phyloP scores from a whole-genome alignment of 2,329 filamentous ascomycete species.

The Bipolaris bicolor region DNA sequence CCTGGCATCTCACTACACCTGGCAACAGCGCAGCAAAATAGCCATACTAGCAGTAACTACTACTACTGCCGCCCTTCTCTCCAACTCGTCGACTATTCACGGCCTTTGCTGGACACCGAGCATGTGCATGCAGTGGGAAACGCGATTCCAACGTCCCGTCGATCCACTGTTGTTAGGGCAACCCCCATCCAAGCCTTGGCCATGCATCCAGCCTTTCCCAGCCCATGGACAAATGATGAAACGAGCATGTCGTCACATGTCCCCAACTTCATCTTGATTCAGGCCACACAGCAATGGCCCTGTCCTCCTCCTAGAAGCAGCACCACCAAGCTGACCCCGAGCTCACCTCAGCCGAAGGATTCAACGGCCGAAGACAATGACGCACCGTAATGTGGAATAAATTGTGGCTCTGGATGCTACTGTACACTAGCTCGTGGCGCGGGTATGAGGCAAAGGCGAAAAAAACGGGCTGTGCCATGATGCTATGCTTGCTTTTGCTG shows the following conservation, averaged over 20 bases:
- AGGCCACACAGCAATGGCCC: background rate
- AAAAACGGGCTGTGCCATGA: background rate
- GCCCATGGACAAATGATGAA: constrained; percentile 10
- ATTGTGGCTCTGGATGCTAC: background rate
- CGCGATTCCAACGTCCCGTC: constrained; percentile 2
- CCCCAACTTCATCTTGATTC: background rate
- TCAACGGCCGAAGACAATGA: background rate
- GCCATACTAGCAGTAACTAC: background rate
- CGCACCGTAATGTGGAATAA: background rate
- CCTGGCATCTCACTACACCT: background rate
- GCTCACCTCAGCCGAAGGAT: background rate
- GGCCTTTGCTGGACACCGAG: background rate
- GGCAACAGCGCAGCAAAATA: too few relatives aligned
- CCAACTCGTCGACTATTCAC: background rate
- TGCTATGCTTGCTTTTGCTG: too few relatives aligned
- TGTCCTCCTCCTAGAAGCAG: too few relatives aligned
- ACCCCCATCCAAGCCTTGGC: constrained; percentile 8
- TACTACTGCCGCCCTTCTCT: background rate
- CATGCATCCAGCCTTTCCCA: background rate
- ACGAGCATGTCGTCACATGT: constrained; percentile 20
- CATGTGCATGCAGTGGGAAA: background rate
- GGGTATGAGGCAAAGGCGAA: background rate
- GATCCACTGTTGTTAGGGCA: constrained; percentile 17
- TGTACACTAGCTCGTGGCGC: background rate
- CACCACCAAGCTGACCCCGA: background rate